These are phyloP conservation scores for Aristolochia contorta DNA, from an alignment of 164 flowering plant species.

Conservation along the genomic window DNA sequence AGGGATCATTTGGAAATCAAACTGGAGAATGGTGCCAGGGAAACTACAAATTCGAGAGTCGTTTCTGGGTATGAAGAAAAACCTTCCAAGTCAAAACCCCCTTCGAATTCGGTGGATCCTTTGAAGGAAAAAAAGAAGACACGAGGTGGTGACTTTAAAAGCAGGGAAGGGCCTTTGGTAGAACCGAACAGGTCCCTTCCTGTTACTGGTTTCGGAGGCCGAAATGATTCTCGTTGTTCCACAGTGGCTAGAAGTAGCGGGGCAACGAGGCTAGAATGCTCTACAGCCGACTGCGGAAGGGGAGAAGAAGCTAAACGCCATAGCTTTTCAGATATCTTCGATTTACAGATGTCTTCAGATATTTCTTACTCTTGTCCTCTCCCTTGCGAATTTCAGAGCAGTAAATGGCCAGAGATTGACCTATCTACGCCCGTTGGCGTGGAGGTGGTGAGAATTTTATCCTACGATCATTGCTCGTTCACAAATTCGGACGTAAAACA, in stretches of 20 bases:
- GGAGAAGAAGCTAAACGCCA: constrained; percentile 12
- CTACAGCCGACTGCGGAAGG: constrained; percentile 13
- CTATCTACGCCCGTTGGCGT: neutral
- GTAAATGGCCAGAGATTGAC: constrained; percentile 9
- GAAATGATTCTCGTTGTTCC: constrained; percentile 5
- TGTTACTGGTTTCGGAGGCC: constrained; percentile 15
- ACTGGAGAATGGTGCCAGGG: constrained; percentile 9
- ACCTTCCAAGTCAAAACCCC: constrained; percentile 4
- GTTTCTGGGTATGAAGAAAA: too few relatives aligned
- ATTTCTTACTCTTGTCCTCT: constrained; percentile 54
- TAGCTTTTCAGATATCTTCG: constrained; percentile 29
- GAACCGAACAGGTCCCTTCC: constrained; percentile 11
- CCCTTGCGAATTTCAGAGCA: constrained; percentile 21
- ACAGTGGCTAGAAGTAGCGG: neutral
- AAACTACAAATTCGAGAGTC: constrained; percentile 3
- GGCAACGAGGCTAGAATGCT: constrained; percentile 12
- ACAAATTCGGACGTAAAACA: constrained; percentile 8
- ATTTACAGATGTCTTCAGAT: constrained; percentile 20
- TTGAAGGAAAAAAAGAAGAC: constrained; percentile 12
- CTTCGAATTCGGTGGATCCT: neutral
- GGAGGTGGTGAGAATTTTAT: constrained; percentile 12
- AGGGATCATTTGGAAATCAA: constrained; percentile 8
- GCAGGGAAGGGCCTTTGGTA: constrained; percentile 10
- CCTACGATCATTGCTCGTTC: constrained; percentile 10
- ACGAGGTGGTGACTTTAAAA: constrained; percentile 12